Evolutionary conservation across 2,329 filamentous ascomycete genomes (phyloP).

Genomic region (Lecanicillium sp.): DNA sequence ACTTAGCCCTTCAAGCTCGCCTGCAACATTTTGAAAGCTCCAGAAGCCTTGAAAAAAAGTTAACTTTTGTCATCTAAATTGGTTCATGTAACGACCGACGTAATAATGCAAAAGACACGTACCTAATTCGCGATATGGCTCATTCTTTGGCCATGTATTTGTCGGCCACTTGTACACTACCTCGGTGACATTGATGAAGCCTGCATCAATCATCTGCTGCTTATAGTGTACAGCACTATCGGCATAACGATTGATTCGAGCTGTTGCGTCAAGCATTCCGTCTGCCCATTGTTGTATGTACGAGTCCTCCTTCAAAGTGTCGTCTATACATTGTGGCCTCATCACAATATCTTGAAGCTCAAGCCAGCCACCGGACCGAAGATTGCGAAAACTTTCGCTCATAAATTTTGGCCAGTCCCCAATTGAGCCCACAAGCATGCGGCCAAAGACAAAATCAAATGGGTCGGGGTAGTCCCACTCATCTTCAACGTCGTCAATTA

Average conservation of each 20-base stretch:
- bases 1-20: constrained; percentile 26
- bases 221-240: constrained; percentile 21
- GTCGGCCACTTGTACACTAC: constrained; percentile 39
- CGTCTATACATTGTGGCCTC: constrained; percentile 31
- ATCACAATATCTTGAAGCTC: constrained; percentile 35
- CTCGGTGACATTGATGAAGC: constrained; percentile 44
- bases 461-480: constrained; percentile 28
- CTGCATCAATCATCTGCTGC: constrained; percentile 37
- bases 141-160: constrained; percentile 35
- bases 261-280: constrained; percentile 21
- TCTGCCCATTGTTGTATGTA: constrained; percentile 19
- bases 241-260: constrained; percentile 20
- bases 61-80: constrained; percentile 17
- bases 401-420: constrained; percentile 27
- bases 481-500: constrained; percentile 33
- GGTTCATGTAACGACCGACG: background rate
- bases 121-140: background rate
- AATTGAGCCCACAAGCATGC: constrained; percentile 29
- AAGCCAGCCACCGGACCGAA: constrained; percentile 35
- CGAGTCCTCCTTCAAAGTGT: constrained; percentile 21
- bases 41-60: constrained; percentile 28
- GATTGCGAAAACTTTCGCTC: constrained; percentile 24
- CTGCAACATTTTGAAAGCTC: constrained; percentile 23
- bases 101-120: too few relatives aligned
- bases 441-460: constrained; percentile 33